These are phyloP conservation scores for Diaporthe sp. DNA, from an alignment of 2,329 filamentous ascomycete species.

Conservation along the genomic window DNA sequence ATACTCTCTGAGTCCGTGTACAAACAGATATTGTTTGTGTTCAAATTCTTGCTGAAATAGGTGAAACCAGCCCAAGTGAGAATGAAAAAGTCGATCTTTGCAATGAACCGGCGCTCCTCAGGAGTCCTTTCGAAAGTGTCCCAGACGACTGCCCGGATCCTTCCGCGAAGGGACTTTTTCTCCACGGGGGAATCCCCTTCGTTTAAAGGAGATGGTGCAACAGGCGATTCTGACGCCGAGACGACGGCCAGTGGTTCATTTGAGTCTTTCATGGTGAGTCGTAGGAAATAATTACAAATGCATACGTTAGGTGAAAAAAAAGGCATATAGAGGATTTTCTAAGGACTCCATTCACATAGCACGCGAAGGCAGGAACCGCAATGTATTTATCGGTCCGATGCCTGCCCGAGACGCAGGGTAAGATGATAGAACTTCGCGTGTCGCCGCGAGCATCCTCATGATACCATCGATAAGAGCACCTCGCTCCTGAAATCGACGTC, in stretches of 20 bases:
- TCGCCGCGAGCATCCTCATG: conserved; percentile 8
- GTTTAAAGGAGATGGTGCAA: background rate
- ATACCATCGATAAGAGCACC: conserved; percentile 28
- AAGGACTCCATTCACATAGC: rapidly evolving
- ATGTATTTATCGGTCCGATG: background rate
- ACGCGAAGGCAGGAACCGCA: background rate
- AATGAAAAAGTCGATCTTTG: conserved; percentile 35
- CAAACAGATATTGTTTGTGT: conserved; percentile 37
- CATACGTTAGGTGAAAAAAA: too few species aligned
- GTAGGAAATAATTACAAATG: too few species aligned
- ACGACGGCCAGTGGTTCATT: background rate
- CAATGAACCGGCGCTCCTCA: conserved; percentile 36
- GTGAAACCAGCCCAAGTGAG: conserved; percentile 42
- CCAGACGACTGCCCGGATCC: conserved; percentile 39
- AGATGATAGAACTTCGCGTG: background rate
- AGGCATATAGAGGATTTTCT: background rate
- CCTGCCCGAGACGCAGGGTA: background rate
- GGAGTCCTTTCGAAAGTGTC: conserved; percentile 32
- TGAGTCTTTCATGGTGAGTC: conserved; percentile 7
- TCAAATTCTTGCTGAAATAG: conserved; percentile 42
- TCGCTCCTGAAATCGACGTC: background rate
- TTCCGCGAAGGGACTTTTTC: conserved; percentile 35
- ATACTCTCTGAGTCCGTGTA: background rate
- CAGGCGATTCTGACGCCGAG: background rate
- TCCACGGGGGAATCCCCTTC: background rate